Evolutionary conservation across 2,329 filamentous ascomycete species (phyloP), one percentile per base, ranked within the genome.

Genomic region (Pezicula rhizophila): DNA sequence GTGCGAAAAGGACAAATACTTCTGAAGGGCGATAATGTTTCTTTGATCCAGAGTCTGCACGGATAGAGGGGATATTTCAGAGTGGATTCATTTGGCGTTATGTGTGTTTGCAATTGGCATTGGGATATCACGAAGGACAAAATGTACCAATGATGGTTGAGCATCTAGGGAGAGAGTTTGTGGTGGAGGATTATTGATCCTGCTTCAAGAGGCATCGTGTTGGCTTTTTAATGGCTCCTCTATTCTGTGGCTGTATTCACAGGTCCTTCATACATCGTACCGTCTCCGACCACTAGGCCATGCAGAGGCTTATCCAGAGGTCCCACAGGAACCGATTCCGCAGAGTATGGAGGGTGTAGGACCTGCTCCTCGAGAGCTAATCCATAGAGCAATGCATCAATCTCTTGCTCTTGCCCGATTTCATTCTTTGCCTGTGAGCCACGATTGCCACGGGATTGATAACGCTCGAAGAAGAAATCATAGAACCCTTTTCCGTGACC

Each of bases 401-500:
- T 84, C 80, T 77, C 59, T 82, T 75, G 70, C 77, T 75, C 28
- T 31, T 31, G 58, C 78, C 79, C 70, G 77, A 66, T 67, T 43
- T 60, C 55, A 56, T 60, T 49, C 55, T 56, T 60, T 31, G 26
- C 38, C 17, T 49, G 55, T 66, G 66, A 55, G 35, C 31, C 55
- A 28, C 46, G 60, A 62, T 56, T 68, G 66, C 67, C 76, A 66
- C 77, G 64, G 46, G 7, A 11, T 12, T 70, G 66, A 60, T 91
- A 95, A 58, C 85, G 81, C 61, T 85, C 80, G 64, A 99, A 71
- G 68, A 96, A 99, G 67, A 84, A 87, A 71, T 99, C 93, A 74
- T 99, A 99, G 71, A 95, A 99, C 28, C 93, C 93, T 68, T 89
- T 95, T 49, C 93, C 93, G 68, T 99, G 93, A 37, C 93, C 93